phyloP scores from a whole-genome alignment of 139 green algal genomes.

The Picocystis salinarum region DNA sequence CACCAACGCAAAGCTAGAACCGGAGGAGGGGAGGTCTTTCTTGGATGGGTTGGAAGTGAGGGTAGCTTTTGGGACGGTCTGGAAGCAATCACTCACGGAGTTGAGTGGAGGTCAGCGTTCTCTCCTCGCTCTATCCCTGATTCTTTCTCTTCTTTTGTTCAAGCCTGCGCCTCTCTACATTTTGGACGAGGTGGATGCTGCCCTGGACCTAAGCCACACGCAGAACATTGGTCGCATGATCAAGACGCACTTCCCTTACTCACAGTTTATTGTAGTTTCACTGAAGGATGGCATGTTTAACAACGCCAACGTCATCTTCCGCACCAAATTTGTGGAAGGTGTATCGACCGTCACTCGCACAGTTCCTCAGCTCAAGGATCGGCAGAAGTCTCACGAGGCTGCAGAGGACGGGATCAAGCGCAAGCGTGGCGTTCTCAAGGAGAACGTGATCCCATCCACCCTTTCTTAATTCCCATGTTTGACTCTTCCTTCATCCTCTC shows the following conservation, averaged over 20 bases:
- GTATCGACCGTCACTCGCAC: slow-evolving; percentile 75
- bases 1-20: slow-evolving; percentile 75
- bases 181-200: slow-evolving; percentile 93
- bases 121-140: slow-evolving; percentile 85
- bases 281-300: slow-evolving; percentile 99
- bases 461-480: too few species aligned
- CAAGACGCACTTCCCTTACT: slow-evolving; percentile 87
- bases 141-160: slow-evolving; percentile 92
- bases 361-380: slow-evolving; percentile 5
- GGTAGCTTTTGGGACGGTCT: slow-evolving; percentile 89
- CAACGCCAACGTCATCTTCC: slow-evolving; percentile 97
- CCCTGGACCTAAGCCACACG: slow-evolving; percentile 94
- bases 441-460: too few species aligned
- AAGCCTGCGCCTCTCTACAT: slow-evolving; percentile 98
- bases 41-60: slow-evolving; percentile 74
- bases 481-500: too few species aligned
- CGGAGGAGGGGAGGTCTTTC: slow-evolving; percentile 47
- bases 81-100: slow-evolving; percentile 94
- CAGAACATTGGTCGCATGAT: slow-evolving; percentile 98
- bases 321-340: slow-evolving; percentile 94
- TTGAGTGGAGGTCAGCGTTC: slow-evolving; percentile 84
- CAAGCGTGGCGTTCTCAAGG: too few species aligned
- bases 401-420: too few species aligned
- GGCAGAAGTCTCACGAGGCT: too few species aligned
- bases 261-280: slow-evolving; percentile 57